Evolutionary conservation across 225 moss, liverwort and hornwort species (phyloP), one percentile per base, ranked within the genome.

Genomic region (Polytrichum commune): DNA sequence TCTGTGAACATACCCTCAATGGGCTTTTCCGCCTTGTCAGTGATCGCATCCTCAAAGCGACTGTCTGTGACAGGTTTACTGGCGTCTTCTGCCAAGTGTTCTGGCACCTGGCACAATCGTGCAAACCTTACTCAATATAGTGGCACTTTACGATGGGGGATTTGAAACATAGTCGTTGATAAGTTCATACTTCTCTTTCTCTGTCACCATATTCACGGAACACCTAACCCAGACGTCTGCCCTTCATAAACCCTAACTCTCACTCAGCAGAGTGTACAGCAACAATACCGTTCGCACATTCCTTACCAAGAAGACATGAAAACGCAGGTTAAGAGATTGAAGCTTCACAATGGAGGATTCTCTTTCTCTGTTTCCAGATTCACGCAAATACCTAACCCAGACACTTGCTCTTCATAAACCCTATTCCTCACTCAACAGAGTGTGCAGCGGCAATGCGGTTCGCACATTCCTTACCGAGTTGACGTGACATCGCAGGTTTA

Each of bases 41-140:
- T 73, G 28, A 82, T 72, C 28, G 75, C 82, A 84, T 88, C 82
- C 68, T 88, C 88, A 70, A 82, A 88, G 30, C 77, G 88, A 30
- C 65, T 77, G 26, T 84, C 79, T 54, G 69, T n/a, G 22, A 38
- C 56, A 63, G 25, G 68, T 19, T 58, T 72, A 23, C 55, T 71
- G 5, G 75, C 79, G 7, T 53, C 22, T 63, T 73, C 73, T 32
- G 80, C 65, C n/a, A 69, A 54, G 4, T 20, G 63, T 2, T 53
- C 13, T 53, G 63, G 18, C 20, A 29, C 73, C 63, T 73, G 64
- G 53, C 16, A 60, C 30, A 32, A 55, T 55, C 62, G 28, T 57
- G 53, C 54, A 69, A 53, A 67, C 22, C 38, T 35, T 9, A 53
- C 3, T n/a, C 8, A 46, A 46, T 46, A n/a, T 18, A 20, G 28